Percentiles rank a stretch among this genome's conserved stretches.
These are phyloP conservation scores for Gossypioides kirkii DNA, from an alignment of 345 rosid genomes.

Conservation along the genomic window DNA sequence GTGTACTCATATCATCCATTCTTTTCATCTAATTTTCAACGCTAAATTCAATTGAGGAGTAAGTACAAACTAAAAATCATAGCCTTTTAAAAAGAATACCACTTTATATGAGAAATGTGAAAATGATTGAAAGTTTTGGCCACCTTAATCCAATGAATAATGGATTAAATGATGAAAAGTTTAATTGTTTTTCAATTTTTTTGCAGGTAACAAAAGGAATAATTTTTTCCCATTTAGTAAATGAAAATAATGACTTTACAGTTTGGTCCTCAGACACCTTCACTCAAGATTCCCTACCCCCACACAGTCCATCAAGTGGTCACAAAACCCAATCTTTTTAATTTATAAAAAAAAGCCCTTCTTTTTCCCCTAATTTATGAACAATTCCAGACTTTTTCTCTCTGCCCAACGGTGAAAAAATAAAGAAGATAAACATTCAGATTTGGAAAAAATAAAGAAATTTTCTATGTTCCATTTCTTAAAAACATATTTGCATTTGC, in stretches of 20 bases:
- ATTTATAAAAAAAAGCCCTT: neutral
- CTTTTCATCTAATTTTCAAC: neutral
- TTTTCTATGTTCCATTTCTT: conserved; percentile 10
- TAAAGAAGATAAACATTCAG: neutral
- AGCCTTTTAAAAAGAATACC: neutral
- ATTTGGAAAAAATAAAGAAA: neutral
- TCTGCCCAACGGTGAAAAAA: neutral
- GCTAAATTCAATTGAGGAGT: neutral
- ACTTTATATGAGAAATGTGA: neutral
- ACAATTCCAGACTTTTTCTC: neutral
- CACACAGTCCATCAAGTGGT: neutral
- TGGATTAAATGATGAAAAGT: too few relatives aligned
- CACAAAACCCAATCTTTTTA: neutral
- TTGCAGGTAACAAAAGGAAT: neutral
- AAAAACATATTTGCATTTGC: conserved; percentile 10
- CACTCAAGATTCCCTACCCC: neutral
- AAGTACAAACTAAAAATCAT: neutral
- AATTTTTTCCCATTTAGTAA: neutral
- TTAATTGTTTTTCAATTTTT: too few relatives aligned
- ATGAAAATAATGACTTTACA: neutral
- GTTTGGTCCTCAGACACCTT: neutral
- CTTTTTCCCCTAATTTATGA: too few relatives aligned
- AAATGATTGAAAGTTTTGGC: neutral
- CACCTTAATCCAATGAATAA: too few relatives aligned
- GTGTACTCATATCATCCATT: neutral